These are phyloP conservation scores for Silene coronaria DNA, from an alignment of 179 eudicot genomes.

Conservation along the genomic window DNA sequence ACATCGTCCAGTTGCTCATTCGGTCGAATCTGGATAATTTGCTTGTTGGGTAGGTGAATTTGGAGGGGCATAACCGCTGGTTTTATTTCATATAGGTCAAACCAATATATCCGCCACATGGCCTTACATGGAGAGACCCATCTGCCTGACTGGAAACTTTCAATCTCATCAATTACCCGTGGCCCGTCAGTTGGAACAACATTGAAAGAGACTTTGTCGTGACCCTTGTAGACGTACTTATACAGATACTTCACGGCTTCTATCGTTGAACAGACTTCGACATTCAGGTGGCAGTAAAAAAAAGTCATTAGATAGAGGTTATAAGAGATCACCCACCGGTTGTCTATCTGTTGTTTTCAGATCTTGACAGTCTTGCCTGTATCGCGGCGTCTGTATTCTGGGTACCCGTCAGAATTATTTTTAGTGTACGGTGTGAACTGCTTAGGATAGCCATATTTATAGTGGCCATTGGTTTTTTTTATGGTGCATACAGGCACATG, in stretches of 20 bases:
- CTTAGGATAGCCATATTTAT: conserved; percentile 11
- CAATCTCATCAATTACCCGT: neutral
- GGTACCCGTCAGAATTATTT: neutral
- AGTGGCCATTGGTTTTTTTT: neutral
- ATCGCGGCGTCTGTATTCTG: too few species aligned
- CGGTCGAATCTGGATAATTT: neutral
- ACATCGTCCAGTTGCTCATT: conserved; percentile 1
- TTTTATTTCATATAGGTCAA: neutral
- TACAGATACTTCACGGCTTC: conserved; percentile 23
- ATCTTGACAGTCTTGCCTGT: too few species aligned
- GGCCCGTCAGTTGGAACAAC: neutral
- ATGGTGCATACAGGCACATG: conserved; percentile 13
- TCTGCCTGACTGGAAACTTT: neutral
- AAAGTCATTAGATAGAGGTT: conserved; percentile 12
- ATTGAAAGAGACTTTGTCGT: neutral
- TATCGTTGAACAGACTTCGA: conserved; percentile 9
- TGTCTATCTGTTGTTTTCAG: too few species aligned
- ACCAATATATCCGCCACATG: neutral
- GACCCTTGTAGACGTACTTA: conserved; percentile 8
- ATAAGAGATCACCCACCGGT: conserved; percentile 20
- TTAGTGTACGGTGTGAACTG: neutral
- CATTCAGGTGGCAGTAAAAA: conserved; percentile 23
- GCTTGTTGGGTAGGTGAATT: conserved; percentile 6
- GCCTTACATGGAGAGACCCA: neutral
- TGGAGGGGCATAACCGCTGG: neutral